A percentile compares a stretch with the other conserved stretches of the same genome.
Conservation (phyloP, 192 early-diverging fungal species). For the Chytriomyces sp. region DNA sequence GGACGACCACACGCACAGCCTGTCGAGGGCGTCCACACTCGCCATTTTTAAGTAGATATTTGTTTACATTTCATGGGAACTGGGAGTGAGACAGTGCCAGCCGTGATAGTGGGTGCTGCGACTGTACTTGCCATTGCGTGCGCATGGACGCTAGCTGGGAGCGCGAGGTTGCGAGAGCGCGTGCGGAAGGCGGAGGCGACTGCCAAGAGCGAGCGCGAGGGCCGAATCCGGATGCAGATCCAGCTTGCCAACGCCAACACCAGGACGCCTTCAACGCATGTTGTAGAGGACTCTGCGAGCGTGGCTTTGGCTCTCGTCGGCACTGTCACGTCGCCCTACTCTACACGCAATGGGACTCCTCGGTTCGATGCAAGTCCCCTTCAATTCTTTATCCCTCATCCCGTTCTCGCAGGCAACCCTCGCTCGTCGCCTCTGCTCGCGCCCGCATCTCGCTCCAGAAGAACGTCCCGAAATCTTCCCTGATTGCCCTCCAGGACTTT, state of each 20-base stretch:
- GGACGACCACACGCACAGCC: background rate
- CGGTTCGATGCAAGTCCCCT: no score
- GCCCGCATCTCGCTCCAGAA: slow-evolving; percentile 17
- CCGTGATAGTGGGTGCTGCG: no score
- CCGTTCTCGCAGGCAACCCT: slow-evolving; percentile 25
- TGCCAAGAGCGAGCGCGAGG: slow-evolving; percentile 23
- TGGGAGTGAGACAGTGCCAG: no score
- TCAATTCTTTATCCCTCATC: background rate
- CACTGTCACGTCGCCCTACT: slow-evolving; percentile 20
- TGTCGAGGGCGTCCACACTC: background rate
- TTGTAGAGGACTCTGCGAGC: background rate
- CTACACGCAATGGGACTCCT: slow-evolving; percentile 24
- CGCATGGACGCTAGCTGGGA: no score
- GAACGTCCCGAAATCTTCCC: slow-evolving; percentile 26
- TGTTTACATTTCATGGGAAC: no score
- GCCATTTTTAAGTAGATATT: no score
- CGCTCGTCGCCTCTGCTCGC: slow-evolving; percentile 30
- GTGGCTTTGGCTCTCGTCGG: background rate
- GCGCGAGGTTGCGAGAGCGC: no score
- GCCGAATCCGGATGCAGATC: slow-evolving; percentile 22
- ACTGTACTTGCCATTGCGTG: no score
- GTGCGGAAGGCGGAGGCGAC: background rate
- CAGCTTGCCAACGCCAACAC: background rate
- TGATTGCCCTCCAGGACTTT: slow-evolving; percentile 17
- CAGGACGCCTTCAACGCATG: background rate